Evolutionary conservation across 2,329 filamentous ascomycete genomes (phyloP).

Genomic region (Fusarium sp.): DNA sequence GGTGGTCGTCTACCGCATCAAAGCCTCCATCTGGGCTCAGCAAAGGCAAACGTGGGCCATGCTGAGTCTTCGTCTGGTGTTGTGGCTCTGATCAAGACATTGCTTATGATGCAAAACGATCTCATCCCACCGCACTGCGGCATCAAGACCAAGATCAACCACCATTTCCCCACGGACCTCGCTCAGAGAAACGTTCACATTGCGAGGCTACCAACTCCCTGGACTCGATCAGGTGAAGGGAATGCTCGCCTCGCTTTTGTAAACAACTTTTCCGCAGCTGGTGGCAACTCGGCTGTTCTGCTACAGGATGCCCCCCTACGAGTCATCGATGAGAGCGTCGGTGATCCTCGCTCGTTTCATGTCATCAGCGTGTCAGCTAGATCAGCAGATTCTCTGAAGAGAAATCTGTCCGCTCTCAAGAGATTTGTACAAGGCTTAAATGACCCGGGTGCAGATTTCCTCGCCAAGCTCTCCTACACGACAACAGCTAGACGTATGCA

Average conservation of each 20-base stretch:
- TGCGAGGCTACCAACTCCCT: neutral
- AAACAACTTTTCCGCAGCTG: slow-evolving; percentile 8
- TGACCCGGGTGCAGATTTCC: neutral
- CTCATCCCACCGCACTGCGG: slow-evolving; percentile 58
- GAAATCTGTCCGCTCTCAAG: neutral
- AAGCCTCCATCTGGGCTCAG: slow-evolving; percentile 69
- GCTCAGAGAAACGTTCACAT: slow-evolving; percentile 9
- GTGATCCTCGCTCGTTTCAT: neutral
- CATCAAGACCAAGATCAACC: slow-evolving; percentile 62
- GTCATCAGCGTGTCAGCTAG: neutral
- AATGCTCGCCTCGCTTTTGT: neutral
- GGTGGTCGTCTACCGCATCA: slow-evolving; percentile 56
- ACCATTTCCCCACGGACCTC: slow-evolving; percentile 56
- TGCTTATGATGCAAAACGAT: slow-evolving; percentile 6
- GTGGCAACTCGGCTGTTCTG: neutral
- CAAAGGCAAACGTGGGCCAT: slow-evolving; percentile 74
- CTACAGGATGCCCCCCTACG: neutral
- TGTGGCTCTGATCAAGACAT: neutral
- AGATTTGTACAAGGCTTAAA: too few species aligned
- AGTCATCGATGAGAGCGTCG: fast-evolving
- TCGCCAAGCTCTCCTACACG: neutral
- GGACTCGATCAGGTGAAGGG: neutral
- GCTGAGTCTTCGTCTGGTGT: slow-evolving; percentile 45
- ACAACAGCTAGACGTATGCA: slow-evolving; percentile 3
- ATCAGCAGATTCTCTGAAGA: neutral